Base-by-base conservation (phyloP, 164 flowering plant species). In the Saururus chinensis region DNA sequence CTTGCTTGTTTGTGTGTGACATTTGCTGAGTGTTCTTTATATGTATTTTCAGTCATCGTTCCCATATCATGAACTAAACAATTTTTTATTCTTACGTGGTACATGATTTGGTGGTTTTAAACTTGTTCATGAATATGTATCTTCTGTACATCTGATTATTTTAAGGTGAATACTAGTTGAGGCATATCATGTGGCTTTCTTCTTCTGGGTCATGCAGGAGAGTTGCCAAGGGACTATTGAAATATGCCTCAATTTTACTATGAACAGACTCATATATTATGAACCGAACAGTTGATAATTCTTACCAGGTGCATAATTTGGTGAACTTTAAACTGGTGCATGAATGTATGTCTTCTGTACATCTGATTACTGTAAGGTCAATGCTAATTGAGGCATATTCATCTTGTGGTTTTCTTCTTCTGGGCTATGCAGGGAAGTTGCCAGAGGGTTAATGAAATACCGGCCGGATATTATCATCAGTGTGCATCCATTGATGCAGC, bases 401-500 rank as follows among this genome's bases (percentile, higher is more conserved):
- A 42, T 42, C 17, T 4, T 42, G 17, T 42, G 49, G 49, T 42
- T 42, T 42, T 10, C 49, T 42, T 42, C 12, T 42, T 42, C 49
- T 42, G 5, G 49, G 16, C 64, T 63, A 53, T 66, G 25, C 74
- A 88, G 98, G 42, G 92, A 90, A 77, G 91, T 90, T 71, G 95
- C 95, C 21, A 88, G 78, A 79, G 99, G 97, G 68, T 67, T 93
- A 67, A 81, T 93, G 92, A 84, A 93, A 63, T 90, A 89, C 76
- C 81, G 78, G 75, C 99, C 99, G 30, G 91, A 93, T 77, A 84
- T 93, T 62, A 90, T 93, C 57, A 87, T 93, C 60, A 93, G 99
- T 70, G 99, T 90, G 41, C 99, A 90, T 79, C 97, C 99, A 58
- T 71, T 93, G 51, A 90, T 93, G 99, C 97, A 93, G 63, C 99